Base-by-base conservation (phyloP, 148 eudicot species). In the Rhododendron griersonianum region DNA sequence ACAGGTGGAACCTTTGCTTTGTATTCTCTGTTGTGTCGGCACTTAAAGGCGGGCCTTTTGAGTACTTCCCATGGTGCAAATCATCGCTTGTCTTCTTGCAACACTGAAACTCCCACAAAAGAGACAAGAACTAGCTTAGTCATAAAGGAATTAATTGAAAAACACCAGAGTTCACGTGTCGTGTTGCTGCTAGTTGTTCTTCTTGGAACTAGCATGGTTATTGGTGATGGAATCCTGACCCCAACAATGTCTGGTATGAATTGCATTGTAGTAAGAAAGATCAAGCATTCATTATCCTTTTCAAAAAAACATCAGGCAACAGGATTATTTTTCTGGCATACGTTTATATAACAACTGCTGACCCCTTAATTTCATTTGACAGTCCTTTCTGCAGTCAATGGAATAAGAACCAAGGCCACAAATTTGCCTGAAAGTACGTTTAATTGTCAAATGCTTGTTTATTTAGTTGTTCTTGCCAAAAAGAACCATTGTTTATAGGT, bases 1-100 rank as follows among this genome's bases (percentile, higher is more conserved):
- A 45, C 84, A 92, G 93, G 93, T 75, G 93, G 93, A 74, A 90
- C 93, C 19, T 92, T 90, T 84, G 93, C 93, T 16, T 83, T 92
- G 86, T 92, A 92, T 84, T 92, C 92, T 1, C 53, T 92, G 10
- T 88, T 92, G 67, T 92, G 93, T 69, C 89, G 90, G 35, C 80
- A 87, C 81, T 63, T 89, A 39, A 89, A 79, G 76, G 87, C 88
- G 69, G 91, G 91, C 15, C 61, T 89, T 48, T 79, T 90, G 50
- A 75, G 82, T 65, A 82, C 88, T 78, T 81, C 86, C 55, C 87
- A 85, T 48, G 83, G 41, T 48, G 91, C 83, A 50, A 39, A 85
- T 57, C 85, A 65, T 48, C 67, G 18, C 28, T n/a, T 69, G 5
- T 81, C 87, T 30, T 53, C 86, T 41, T 80, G 78, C 85, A 77